Percentiles rank a stretch among this genome's conserved stretches.
Evolutionary conservation across 805 yeast species (phyloP).

Genomic region (Suhomyces pyralidae): DNA sequence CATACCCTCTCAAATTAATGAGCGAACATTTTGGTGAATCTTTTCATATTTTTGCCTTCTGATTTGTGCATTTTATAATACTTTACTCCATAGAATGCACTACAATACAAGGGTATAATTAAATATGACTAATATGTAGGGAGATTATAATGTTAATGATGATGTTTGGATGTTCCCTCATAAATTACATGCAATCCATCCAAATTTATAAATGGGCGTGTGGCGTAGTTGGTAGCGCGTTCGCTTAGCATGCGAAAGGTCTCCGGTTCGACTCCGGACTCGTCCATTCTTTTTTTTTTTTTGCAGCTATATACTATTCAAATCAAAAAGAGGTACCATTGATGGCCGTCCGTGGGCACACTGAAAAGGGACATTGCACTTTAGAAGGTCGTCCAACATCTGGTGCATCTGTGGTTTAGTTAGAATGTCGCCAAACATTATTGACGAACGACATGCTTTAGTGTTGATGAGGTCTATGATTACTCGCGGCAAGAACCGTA

Average conservation of each 20-base stretch:
- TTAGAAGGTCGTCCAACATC: constrained; percentile 40
- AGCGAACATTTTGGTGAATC: too few species aligned
- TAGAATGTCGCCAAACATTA: constrained; percentile 67
- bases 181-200: too few species aligned
- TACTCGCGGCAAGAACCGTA: constrained; percentile 45
- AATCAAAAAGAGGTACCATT: constrained; percentile 48
- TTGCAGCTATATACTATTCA: constrained; percentile 10
- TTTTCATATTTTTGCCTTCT: too few species aligned
- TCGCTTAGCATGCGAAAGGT: constrained; percentile 78
- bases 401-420: constrained; percentile 39
- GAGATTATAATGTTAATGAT: too few species aligned
- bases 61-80: too few species aligned
- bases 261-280: constrained; percentile 77
- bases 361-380: constrained; percentile 62
- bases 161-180: too few species aligned
- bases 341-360: constrained; percentile 91
- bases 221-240: constrained; percentile 85
- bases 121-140: too few species aligned
- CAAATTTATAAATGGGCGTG: constrained; percentile 41
- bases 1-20: too few species aligned
- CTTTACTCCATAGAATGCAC: too few species aligned
- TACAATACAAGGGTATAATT: too few species aligned
- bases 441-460: constrained; percentile 64
- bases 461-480: constrained; percentile 52
- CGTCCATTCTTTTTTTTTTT: constrained; percentile 42